Evolutionary conservation across 768 basidiomycete species (phyloP).

Genomic region (Cystobasidium ongulense): DNA sequence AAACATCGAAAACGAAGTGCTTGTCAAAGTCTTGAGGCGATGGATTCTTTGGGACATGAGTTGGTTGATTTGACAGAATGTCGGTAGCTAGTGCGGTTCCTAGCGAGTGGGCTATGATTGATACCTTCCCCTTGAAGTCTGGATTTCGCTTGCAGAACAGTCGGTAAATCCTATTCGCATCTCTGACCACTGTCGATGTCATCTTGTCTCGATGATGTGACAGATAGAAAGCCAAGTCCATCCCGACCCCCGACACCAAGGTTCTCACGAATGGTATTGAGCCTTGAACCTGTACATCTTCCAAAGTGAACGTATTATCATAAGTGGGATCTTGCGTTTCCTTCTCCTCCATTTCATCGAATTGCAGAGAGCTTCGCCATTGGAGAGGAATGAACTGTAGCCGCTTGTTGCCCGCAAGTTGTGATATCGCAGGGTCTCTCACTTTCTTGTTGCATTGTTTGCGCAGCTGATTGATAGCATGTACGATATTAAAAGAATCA

Average conservation of each 20-base stretch:
- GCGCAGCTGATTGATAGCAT: constrained; percentile 39
- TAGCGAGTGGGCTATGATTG: constrained; percentile 40
- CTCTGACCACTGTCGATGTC: constrained; percentile 37
- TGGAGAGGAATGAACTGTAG: constrained; percentile 41
- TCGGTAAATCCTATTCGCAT: constrained; percentile 40
- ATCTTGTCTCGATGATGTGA: constrained; percentile 39
- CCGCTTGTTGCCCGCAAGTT: constrained; percentile 33
- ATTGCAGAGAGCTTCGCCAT: constrained; percentile 39
- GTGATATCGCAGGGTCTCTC: constrained; percentile 29
- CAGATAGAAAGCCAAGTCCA: constrained; percentile 40
- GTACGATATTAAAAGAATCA: constrained; percentile 37
- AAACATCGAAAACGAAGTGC: constrained; percentile 35
- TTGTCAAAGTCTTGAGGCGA: neutral
- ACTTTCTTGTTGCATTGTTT: constrained; percentile 31
- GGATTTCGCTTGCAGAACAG: constrained; percentile 41
- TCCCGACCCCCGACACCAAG: constrained; percentile 36
- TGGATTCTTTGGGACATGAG: constrained; percentile 19
- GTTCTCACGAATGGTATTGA: constrained; percentile 37
- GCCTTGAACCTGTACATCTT: constrained; percentile 31
- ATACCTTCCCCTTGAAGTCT: constrained; percentile 39
- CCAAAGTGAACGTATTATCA: constrained; percentile 34
- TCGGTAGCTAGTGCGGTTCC: constrained; percentile 38
- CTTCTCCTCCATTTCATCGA: constrained; percentile 31
- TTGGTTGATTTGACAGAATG: constrained; percentile 39
- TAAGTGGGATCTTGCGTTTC: constrained; percentile 36